Conservation (phyloP, 2,329 filamentous ascomycete species). For the Graphilbum sp. region DNA sequence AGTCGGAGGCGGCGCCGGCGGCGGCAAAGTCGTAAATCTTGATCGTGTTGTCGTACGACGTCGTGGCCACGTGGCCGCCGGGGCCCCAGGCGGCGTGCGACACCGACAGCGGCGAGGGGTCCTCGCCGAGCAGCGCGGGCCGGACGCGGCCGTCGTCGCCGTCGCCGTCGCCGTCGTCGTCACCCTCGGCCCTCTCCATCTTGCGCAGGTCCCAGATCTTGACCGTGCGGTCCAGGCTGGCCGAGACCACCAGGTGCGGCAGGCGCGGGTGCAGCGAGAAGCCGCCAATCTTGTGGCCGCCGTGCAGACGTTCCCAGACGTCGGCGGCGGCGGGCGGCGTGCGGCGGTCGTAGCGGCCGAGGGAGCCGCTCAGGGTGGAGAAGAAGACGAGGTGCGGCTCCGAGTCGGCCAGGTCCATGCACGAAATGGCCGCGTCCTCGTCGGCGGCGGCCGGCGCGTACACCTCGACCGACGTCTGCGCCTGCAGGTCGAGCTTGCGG, state of each 20-base stretch:
- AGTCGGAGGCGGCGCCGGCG: conserved; percentile 26
- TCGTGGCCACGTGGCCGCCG: conserved; percentile 73
- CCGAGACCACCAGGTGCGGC: conserved; percentile 73
- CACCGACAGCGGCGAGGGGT: conserved; percentile 69
- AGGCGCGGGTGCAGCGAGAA: conserved; percentile 71
- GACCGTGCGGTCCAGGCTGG: conserved; percentile 74
- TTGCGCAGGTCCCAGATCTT: conserved; percentile 88
- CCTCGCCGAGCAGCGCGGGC: conserved; percentile 62
- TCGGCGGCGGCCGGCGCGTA: conserved; percentile 54
- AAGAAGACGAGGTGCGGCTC: conserved; percentile 68
- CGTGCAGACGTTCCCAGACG: conserved; percentile 53
- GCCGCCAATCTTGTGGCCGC: conserved; percentile 81
- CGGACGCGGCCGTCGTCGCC: conserved; percentile 16
- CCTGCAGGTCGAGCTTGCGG: conserved; percentile 67
- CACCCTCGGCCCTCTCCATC: conserved; percentile 45
- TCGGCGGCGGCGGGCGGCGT: conserved; percentile 30
- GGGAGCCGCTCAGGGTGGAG: conserved; percentile 65
- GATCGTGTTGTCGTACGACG: conserved; percentile 86
- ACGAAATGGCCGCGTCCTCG: conserved; percentile 60
- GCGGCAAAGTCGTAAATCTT: conserved; percentile 74
- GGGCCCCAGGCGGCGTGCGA: conserved; percentile 85
- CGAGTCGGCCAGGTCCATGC: conserved; percentile 58
- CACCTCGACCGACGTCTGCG: conserved; percentile 62
- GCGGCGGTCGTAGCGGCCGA: conserved; percentile 70
- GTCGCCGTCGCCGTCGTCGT: not conserved